Evolutionary conservation across 106 monocot species (phyloP), one percentile per base, ranked within the genome.

Genomic region (Agapanthus africanus): DNA sequence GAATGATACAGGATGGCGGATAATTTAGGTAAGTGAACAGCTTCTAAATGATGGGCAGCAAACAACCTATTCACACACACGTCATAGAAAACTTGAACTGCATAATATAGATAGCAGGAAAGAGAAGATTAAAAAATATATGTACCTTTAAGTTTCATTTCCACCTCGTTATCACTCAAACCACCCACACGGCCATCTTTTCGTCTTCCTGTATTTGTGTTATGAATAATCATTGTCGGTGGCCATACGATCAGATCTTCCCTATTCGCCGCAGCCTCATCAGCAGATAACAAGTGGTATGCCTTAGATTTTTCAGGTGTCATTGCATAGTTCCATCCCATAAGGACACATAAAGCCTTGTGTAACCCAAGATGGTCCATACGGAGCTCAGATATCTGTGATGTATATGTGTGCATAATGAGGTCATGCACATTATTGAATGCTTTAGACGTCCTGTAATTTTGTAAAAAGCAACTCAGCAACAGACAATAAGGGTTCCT

Each of bases 221-320:
- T 85, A 62, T 88, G 92, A 74, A 93, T 81, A 19, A 93, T 81
- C 40, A 93, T 79, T 46, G 57, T 74, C 46, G 92, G 92, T 40
- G 92, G 92, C 88, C 85, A 88, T 50, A 93, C 16, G 54, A 93
- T 88, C 67, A 93, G 79, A 72, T 93, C 92, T 63, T 93, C 92
- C 71, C 76, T 83, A 72, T 85, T 88, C 68, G 67, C 66, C 62
- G 71, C 71, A 39, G 80, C 88, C 62, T 74, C 76, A 63, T 74
- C 78, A 57, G 80, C 54, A 74, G 85, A 72, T 13, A 93, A 62
- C 31, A 71, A 79, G 42, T 83, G 92, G 44, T 93, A 93, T 10
- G 72, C 76, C 74, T 83, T 93, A 44, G 82, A 80, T 56, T 71
- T 78, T 13, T 88, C 88, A 76, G 92, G 92, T 52, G 79, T 69